These are phyloP conservation scores for Penicillium sp. DNA, from an alignment of 2,329 filamentous ascomycete genomes.

Conservation along the genomic window DNA sequence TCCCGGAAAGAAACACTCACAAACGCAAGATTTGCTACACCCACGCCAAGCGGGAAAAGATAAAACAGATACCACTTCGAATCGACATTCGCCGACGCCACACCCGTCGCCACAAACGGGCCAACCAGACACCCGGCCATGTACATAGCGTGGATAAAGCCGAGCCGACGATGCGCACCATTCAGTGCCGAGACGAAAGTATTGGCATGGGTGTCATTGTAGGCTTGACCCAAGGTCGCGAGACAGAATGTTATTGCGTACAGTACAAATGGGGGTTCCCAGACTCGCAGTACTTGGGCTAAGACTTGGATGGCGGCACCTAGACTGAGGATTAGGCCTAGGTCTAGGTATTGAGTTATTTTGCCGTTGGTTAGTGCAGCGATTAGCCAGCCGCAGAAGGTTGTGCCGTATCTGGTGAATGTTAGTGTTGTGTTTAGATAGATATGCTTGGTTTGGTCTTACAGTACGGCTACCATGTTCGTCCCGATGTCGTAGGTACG, in stretches of 20 bases:
- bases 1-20: constrained; percentile 54
- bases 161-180: constrained; percentile 59
- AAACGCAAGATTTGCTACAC: constrained; percentile 50
- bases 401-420: constrained; percentile 50
- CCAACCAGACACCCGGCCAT: constrained; percentile 55
- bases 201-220: constrained; percentile 63
- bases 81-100: constrained; percentile 44
- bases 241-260: constrained; percentile 60
- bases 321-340: constrained; percentile 57
- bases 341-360: constrained; percentile 51
- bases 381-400: constrained; percentile 60
- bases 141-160: constrained; percentile 65
- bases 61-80: constrained; percentile 58
- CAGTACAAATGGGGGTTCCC: constrained; percentile 57
- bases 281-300: constrained; percentile 52
- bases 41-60: constrained; percentile 53
- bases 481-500: constrained; percentile 56
- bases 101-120: constrained; percentile 54
- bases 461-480: constrained; percentile 53
- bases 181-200: constrained; percentile 56
- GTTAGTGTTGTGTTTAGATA: not conserved
- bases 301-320: constrained; percentile 55
- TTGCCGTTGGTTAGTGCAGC: constrained; percentile 54
- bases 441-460: constrained; percentile 13
- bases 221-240: constrained; percentile 59